Evolutionary conservation across 257 asterid species (phyloP).

Genomic region (Scutellaria minor): DNA sequence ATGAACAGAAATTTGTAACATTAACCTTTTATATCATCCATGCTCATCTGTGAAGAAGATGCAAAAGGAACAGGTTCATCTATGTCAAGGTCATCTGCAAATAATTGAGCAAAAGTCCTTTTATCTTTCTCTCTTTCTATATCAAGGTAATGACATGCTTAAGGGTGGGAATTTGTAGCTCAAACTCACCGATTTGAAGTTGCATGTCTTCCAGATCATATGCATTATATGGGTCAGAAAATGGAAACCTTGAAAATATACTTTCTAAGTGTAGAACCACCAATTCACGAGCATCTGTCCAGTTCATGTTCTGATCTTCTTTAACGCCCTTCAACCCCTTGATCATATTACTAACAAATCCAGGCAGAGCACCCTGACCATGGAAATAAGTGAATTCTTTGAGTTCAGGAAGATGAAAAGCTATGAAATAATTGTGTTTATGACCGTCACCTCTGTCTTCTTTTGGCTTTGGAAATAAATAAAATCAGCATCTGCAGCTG

Average conservation of each 20-base stretch:
- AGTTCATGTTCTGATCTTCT: conserved; percentile 48
- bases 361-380: conserved; percentile 58
- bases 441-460: conserved; percentile 67
- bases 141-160: conserved; percentile 25
- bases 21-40: conserved; percentile 55
- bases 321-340: conserved; percentile 83
- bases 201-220: conserved; percentile 53
- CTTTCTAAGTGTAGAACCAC: conserved; percentile 66
- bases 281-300: conserved; percentile 56
- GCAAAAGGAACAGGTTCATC: conserved; percentile 65
- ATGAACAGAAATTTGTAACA: conserved; percentile 29
- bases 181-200: conserved; percentile 67
- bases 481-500: conserved; percentile 62
- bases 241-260: conserved; percentile 87
- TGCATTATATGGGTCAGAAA: conserved; percentile 54
- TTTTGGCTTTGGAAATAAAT: conserved; percentile 53
- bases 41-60: conserved; percentile 48
- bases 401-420: conserved; percentile 28
- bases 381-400: conserved; percentile 34
- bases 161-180: conserved; percentile 23
- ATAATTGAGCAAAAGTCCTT: conserved; percentile 28
- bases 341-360: conserved; percentile 70
- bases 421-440: conserved; percentile 19
- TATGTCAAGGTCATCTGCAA: conserved; percentile 73
- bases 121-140: not conserved